Base-by-base conservation (phyloP, 345 rosid species). In the Odontarrhena argentea region DNA sequence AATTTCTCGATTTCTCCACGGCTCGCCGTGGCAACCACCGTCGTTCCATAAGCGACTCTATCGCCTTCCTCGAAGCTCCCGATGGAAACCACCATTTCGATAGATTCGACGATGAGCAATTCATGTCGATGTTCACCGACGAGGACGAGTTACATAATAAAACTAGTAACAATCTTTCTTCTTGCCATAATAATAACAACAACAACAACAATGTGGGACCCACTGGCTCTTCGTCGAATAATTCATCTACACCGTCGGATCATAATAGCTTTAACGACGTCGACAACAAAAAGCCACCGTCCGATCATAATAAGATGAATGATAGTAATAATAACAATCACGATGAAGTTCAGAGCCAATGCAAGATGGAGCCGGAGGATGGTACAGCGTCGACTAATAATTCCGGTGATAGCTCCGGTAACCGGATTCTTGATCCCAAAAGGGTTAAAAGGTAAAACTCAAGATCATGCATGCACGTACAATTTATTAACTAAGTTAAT, bases 1-100 rank as follows among this genome's bases (percentile, higher is more conserved):
- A 89, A 52, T 92, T 92, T 77, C 84, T 89, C 3, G 98, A 92
- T 71, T 92, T 92, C 78, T 83, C 98, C 3, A 71, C 90, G 0
- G 59, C 80, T 9, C 81, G 83, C 60, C 85, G 91, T 0, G 84
- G 81, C 13, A 75, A 73, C 49, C 95, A 92, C 81, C 88, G 96
- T 45, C 81, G 95, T 10, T 89, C 96, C 1, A 74, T 82, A 2
- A 92, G 98, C 74, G 98, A 92, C 71, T 87, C 96, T 41, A 71
- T 87, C 37, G 60, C 98, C 0, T 89, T 73, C 74, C 81, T 87
- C 2, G 92, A 92, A 35, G 65, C 74, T 32, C 81, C 86, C 3
- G 40, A 46, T 5, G 36, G 36, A 9, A 55, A 71, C 18, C 60
- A 69, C 49, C 69, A 75, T 3, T 84, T 87, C 42, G 95, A 92